Evolutionary conservation across 768 basidiomycete genomes (phyloP), one percentile per base, ranked within the genome.

Genomic region (Boletus barrowsii): DNA sequence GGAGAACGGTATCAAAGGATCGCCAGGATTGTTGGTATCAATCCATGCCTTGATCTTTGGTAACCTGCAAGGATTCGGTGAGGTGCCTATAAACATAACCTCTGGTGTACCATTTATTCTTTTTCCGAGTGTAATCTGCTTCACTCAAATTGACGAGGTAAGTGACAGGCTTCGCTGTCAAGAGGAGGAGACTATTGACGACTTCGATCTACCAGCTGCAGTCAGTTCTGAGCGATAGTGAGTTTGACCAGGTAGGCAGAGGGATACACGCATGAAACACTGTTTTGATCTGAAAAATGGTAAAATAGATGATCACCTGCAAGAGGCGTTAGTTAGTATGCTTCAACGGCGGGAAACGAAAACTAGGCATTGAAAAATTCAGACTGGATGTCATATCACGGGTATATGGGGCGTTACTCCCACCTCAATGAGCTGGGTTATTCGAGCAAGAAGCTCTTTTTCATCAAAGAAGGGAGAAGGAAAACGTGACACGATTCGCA

Each of bases 11-110:
- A 99, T 96, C 57, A 99, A 82, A 17, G 85, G 83, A 64, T 99
- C 97, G 48, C 97, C 97, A 2, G 96, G 86, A 76, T 97, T 98
- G 76, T 98, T 83, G 67, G 85, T 81, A 74, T 98, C 95, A 66
- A 99, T 96, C 97, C 97, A 99, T 29, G 74, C 89, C 71, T 98
- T 98, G 79, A 98, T 98, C 77, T 96, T 97, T 18, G 94, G 82
- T 32, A 98, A 75, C 91, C 89, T 91, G 52, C 8, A 18, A n/a
- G 18, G 22, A 24, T 29, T 52, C 15, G 15, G 51, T 44, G 41
- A 43, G 42, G 26, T 10, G 17, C 3, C 4, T 26, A 22, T 39
- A 44, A 35, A 18, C 45, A 4, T 5, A 26, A 14, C 20, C 15
- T 42, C 17, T 18, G 18, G 35, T 40, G 41, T 54, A 88, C 95